A percentile compares a stretch with the other conserved stretches of the same genome.
Conservation (phyloP, 345 rosid genomes). For the Adansonia digitata region DNA sequence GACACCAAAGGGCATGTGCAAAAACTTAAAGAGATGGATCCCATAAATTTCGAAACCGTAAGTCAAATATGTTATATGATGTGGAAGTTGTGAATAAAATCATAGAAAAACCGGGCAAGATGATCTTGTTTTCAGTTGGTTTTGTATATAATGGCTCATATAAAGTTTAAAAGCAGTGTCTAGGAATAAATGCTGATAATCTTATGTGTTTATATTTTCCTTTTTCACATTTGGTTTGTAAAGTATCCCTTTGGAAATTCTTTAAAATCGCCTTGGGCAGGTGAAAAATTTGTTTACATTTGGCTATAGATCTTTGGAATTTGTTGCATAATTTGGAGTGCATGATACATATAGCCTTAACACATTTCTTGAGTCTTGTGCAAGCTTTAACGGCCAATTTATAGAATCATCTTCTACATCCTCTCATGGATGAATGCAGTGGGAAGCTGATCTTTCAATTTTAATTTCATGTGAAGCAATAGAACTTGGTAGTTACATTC, state of each 20-base stretch:
- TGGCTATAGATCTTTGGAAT: not conserved
- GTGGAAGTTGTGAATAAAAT: not conserved
- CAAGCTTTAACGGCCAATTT: too few species aligned
- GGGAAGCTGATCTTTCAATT: not conserved
- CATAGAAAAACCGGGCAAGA: not conserved
- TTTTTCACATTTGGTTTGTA: not conserved
- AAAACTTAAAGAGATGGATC: conserved; percentile 97
- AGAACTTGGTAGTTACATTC: too few species aligned
- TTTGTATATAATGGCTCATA: not conserved
- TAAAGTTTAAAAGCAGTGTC: too few species aligned
- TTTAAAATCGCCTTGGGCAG: not conserved
- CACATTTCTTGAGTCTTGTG: not conserved
- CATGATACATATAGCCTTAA: not conserved
- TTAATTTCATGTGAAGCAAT: too few species aligned
- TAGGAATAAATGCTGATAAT: not conserved
- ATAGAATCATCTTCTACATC: not conserved
- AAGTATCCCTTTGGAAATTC: not conserved
- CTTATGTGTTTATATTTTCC: not conserved
- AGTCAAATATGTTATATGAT: conserved; percentile 23
- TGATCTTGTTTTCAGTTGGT: not conserved
- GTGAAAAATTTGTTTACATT: not conserved
- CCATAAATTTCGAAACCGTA: conserved; percentile 89
- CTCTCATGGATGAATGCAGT: too few species aligned
- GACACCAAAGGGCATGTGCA: conserved; percentile 56
- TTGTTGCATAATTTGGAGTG: not conserved